Conservation (phyloP, 148 eudicot genomes). For the Oxyria digyna region DNA sequence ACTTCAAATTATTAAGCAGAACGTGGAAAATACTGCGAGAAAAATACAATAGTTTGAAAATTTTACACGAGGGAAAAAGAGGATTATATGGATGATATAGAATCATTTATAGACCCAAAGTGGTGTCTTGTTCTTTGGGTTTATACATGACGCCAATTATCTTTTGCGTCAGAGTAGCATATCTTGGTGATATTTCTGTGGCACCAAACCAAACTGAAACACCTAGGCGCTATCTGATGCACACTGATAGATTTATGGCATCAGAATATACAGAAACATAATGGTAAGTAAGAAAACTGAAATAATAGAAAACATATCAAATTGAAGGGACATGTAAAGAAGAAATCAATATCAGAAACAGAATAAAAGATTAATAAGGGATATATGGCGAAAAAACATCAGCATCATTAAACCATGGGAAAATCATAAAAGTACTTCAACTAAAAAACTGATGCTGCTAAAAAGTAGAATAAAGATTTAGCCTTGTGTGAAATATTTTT, state of each 20-base stretch:
- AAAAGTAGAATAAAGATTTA: too few species aligned
- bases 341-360: neutral
- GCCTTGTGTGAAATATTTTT: too few species aligned
- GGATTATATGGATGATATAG: constrained; percentile 15
- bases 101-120: constrained; percentile 61
- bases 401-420: neutral
- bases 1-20: neutral
- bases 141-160: constrained; percentile 48
- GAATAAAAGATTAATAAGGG: neutral
- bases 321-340: too few species aligned
- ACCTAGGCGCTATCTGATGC: neutral
- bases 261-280: neutral
- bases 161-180: constrained; percentile 40
- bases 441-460: too few species aligned
- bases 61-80: neutral
- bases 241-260: too few species aligned
- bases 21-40: neutral
- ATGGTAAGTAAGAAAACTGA: neutral
- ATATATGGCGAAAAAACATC: neutral
- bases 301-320: too few species aligned
- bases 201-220: neutral
- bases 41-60: neutral
- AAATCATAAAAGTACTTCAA: neutral
- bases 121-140: constrained; percentile 29
- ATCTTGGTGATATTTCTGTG: constrained; percentile 5